Evolutionary conservation across 2,329 filamentous ascomycete genomes (phyloP).

Genomic region (Ilyonectria destructans): DNA sequence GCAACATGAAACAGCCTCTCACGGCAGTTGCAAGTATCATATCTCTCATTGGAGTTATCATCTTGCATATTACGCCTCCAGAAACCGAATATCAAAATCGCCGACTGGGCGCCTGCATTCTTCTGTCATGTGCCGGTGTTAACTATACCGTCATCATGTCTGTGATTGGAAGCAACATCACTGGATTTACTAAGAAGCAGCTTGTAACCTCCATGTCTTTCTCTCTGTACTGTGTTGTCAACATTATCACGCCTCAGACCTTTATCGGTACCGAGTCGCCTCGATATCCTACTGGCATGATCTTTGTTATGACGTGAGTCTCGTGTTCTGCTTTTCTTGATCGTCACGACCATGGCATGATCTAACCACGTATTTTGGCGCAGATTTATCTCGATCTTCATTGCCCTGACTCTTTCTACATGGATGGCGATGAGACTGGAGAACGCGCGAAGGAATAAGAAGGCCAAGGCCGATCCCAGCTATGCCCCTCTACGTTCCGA

Average conservation of each 20-base stretch:
- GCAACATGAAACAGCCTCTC: slow-evolving; percentile 3
- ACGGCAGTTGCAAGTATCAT: slow-evolving; percentile 3
- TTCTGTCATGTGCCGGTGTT: neutral
- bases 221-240: slow-evolving; percentile 24
- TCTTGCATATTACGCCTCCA: neutral
- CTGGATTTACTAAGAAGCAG: slow-evolving; percentile 25
- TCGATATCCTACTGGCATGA: slow-evolving; percentile 23
- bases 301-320: slow-evolving; percentile 4
- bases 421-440: slow-evolving; percentile 5
- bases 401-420: slow-evolving; percentile 1
- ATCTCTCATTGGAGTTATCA: neutral
- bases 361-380: neutral
- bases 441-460: neutral
- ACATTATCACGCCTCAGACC: slow-evolving; percentile 30
- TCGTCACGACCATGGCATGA: neutral
- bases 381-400: slow-evolving; percentile 7
- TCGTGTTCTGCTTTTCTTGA: neutral
- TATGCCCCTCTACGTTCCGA: neutral
- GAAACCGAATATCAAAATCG: neutral
- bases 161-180: slow-evolving; percentile 20
- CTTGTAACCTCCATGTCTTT: slow-evolving; percentile 19
- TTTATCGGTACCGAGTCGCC: slow-evolving; percentile 23
- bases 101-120: neutral
- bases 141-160: slow-evolving; percentile 10
- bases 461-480: neutral